These are phyloP conservation scores for Aureobasidium pullulans DNA, from an alignment of 2,329 filamentous ascomycete species.

Conservation along the genomic window DNA sequence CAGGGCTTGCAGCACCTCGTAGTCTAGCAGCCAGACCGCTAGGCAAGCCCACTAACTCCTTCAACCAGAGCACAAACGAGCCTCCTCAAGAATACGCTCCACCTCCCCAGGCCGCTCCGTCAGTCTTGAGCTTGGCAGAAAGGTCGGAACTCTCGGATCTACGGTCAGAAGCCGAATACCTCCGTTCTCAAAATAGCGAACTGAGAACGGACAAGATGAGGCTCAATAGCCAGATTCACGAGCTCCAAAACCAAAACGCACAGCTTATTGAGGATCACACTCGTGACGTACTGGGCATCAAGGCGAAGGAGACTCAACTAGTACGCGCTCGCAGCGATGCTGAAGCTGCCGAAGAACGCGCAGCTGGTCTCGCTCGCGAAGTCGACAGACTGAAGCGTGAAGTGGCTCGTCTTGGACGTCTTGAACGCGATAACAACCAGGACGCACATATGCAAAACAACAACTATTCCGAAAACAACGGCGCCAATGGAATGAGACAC, in stretches of 20 bases:
- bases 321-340: slow-evolving; percentile 85
- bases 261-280: slow-evolving; percentile 96
- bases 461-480: slow-evolving; percentile 15
- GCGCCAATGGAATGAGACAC: slow-evolving; percentile 14
- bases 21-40: slow-evolving; percentile 82
- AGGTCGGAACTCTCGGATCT: slow-evolving; percentile 88
- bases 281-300: slow-evolving; percentile 88
- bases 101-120: slow-evolving; percentile 41
- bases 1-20: slow-evolving; percentile 38
- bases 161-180: slow-evolving; percentile 70
- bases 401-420: slow-evolving; percentile 29
- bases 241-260: slow-evolving; percentile 94
- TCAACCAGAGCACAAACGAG: slow-evolving; percentile 46
- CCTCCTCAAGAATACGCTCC: slow-evolving; percentile 22
- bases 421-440: slow-evolving; percentile 5
- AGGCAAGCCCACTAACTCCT: slow-evolving; percentile 61
- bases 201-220: slow-evolving; percentile 73
- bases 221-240: slow-evolving; percentile 78
- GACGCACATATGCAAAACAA: slow-evolving; percentile 9
- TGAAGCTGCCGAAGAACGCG: slow-evolving; percentile 78
- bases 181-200: slow-evolving; percentile 70
- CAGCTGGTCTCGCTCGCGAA: slow-evolving; percentile 77
- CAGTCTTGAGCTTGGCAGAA: slow-evolving; percentile 69
- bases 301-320: slow-evolving; percentile 92
- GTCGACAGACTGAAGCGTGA: slow-evolving; percentile 91